A percentile compares a stretch with the other conserved stretches of the same genome.
Conservation (phyloP, 306 rosid species). For the Inga leiocalycina region DNA sequence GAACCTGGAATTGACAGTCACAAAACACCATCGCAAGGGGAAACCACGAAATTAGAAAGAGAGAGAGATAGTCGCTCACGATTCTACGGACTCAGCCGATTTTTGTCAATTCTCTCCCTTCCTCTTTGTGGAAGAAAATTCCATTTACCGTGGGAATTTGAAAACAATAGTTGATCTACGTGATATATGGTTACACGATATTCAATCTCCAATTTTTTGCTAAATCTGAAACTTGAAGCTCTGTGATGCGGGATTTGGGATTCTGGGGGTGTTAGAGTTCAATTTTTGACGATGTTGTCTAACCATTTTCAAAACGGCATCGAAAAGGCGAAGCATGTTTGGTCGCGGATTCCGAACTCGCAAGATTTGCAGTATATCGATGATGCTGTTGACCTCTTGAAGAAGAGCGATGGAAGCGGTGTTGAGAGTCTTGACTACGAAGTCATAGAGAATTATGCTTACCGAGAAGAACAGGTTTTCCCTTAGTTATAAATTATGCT, state of each 20-base stretch:
- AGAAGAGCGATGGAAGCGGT: constrained; percentile 62
- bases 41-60: background rate
- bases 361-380: constrained; percentile 41
- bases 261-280: constrained; percentile 6
- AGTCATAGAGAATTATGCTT: constrained; percentile 88
- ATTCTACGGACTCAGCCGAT: constrained; percentile 12
- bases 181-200: background rate
- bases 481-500: background rate
- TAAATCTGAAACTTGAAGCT: background rate
- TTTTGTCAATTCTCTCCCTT: constrained; percentile 4
- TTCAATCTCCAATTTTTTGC: constrained; percentile 16
- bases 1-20: background rate
- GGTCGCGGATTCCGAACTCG: constrained; percentile 85
- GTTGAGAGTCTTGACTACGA: constrained; percentile 98
- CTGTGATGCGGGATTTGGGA: constrained; percentile 18
- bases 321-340: constrained; percentile 72
- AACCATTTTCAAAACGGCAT: constrained; percentile 85
- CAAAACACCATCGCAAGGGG: background rate
- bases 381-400: constrained; percentile 45
- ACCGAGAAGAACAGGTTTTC: constrained; percentile 89
- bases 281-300: constrained; percentile 60
- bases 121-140: background rate
- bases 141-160: background rate
- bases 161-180: background rate
- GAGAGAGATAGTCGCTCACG: constrained; percentile 1